Evolutionary conservation across 179 eudicot genomes (phyloP).

Genomic region (Spergularia azorica): DNA sequence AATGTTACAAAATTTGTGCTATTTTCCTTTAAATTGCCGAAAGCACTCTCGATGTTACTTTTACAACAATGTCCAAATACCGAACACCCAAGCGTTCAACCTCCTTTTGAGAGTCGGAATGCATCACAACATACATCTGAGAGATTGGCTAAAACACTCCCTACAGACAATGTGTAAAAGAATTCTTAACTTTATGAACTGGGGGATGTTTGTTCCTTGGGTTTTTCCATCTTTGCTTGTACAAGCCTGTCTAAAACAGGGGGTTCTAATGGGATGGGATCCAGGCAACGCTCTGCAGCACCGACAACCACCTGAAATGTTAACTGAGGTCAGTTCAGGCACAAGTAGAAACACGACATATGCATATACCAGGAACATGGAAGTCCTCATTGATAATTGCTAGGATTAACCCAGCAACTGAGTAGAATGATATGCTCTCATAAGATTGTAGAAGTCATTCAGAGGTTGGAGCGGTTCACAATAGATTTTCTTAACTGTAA

Average conservation of each 20-base stretch:
- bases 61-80: background rate
- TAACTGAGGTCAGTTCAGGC: constrained; percentile 16
- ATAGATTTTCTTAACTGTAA: background rate
- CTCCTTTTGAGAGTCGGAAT: background rate
- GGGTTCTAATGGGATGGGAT: constrained; percentile 80
- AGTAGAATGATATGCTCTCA: background rate
- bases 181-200: constrained; percentile 20
- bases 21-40: too few relatives aligned
- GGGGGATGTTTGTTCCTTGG: constrained; percentile 44
- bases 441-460: background rate
- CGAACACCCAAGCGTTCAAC: background rate
- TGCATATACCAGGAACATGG: background rate
- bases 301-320: constrained; percentile 76
- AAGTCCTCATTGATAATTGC: too few relatives aligned
- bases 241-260: constrained; percentile 85
- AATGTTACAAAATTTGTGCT: background rate
- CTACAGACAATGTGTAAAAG: constrained; percentile 12
- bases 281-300: constrained; percentile 88
- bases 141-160: background rate
- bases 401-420: background rate
- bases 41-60: background rate
- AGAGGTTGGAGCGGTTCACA: background rate
- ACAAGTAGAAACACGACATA: background rate
- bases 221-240: constrained; percentile 80
- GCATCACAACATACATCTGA: background rate